A percentile compares a stretch with the other conserved stretches of the same genome.
phyloP scores from a whole-genome alignment of 106 monocot genomes.

The Narthecium ossifragum region DNA sequence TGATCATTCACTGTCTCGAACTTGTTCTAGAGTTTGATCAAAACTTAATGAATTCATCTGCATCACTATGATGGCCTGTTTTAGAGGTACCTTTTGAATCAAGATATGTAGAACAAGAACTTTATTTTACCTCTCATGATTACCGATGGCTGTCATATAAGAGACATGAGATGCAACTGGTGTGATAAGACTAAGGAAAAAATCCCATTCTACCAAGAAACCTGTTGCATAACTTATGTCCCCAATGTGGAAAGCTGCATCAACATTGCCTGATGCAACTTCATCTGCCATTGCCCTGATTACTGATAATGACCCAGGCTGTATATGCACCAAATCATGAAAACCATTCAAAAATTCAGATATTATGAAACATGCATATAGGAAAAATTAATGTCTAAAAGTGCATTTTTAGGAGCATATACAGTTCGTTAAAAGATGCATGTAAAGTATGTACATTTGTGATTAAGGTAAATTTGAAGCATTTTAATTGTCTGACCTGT shows the following conservation, averaged over 20 bases:
- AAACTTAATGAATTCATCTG: no score
- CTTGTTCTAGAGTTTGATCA: no score
- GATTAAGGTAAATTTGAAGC: no score
- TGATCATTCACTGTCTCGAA: no score
- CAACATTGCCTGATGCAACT: constrained; percentile 27
- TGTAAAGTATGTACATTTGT: no score
- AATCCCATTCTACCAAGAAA: constrained; percentile 61
- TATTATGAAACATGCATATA: background rate
- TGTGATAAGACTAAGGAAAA: constrained; percentile 35
- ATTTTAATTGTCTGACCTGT: no score
- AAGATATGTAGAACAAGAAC: no score
- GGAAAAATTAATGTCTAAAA: background rate
- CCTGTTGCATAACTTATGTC: constrained; percentile 72
- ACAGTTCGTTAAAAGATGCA: no score
- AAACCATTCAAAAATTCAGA: background rate
- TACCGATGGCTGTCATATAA: constrained; percentile 73
- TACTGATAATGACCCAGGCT: constrained; percentile 74
- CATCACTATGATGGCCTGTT: no score
- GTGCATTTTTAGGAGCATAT: no score
- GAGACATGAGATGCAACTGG: constrained; percentile 45
- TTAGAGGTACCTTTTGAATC: no score
- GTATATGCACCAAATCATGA: constrained; percentile 4
- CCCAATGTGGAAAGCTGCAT: constrained; percentile 55
- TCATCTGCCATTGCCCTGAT: constrained; percentile 37
- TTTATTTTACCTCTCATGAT: constrained; percentile 76